These are phyloP conservation scores for Avena atlantica DNA, from an alignment of 176 grass and related monocot genomes.

Conservation along the genomic window DNA sequence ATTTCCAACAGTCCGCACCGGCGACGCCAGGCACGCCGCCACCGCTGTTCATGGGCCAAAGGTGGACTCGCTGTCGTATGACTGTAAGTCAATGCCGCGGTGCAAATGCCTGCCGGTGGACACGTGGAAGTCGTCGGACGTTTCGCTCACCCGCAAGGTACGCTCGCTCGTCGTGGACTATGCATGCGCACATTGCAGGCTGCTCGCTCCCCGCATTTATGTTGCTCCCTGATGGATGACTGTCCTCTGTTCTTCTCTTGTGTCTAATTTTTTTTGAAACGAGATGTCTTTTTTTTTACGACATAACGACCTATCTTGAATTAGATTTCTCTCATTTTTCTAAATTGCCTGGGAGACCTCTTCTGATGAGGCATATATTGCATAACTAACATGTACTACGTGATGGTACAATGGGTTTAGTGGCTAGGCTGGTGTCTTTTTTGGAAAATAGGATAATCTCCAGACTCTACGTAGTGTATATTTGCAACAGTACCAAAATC, in stretches of 20 bases:
- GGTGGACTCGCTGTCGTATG: no score
- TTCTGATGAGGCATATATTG: no score
- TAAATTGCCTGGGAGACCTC: no score
- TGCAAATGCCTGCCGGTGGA: constrained; percentile 84
- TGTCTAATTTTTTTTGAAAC: not conserved
- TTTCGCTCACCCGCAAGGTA: constrained; percentile 98
- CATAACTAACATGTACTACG: no score
- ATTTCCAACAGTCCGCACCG: no score
- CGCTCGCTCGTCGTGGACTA: not conserved
- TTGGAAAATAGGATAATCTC: no score
- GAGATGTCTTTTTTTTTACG: no score
- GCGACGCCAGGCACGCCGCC: constrained; percentile 41
- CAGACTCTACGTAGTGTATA: no score
- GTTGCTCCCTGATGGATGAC: not conserved
- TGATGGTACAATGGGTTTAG: not conserved
- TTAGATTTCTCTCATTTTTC: not conserved
- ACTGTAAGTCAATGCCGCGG: constrained; percentile 81
- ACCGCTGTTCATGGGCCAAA: constrained; percentile 59
- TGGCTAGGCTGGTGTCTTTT: no score
- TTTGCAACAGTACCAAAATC: no score
- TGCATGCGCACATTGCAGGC: constrained; percentile 20
- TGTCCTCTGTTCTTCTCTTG: not conserved
- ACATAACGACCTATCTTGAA: not conserved
- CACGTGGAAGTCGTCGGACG: constrained; percentile 62
- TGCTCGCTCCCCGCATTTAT: not conserved